Percentiles rank a stretch among this genome's conserved stretches.
phyloP scores from a whole-genome alignment of 108 stramenopile species.

The Conticribra guillardii region DNA sequence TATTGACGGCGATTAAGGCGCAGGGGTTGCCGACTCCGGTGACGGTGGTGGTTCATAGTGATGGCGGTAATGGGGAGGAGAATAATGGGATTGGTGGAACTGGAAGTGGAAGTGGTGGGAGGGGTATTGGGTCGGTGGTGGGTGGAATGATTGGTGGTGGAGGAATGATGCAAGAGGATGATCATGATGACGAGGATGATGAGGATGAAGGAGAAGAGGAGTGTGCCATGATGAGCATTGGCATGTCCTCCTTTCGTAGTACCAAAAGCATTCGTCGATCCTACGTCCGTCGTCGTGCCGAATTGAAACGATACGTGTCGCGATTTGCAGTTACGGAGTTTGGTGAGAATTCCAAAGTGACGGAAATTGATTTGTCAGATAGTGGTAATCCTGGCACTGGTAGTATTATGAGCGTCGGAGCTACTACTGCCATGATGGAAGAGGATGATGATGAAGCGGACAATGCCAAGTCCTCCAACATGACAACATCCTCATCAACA shows the following conservation, averaged over 20 bases:
- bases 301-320: constrained; percentile 72
- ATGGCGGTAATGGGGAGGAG: constrained; percentile 45
- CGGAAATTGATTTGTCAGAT: constrained; percentile 62
- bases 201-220: not conserved
- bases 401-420: no score
- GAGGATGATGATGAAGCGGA: constrained; percentile 7
- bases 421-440: no score
- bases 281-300: constrained; percentile 76
- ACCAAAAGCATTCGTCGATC: constrained; percentile 65
- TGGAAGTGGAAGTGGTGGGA: not conserved
- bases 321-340: constrained; percentile 82
- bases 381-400: constrained; percentile 7
- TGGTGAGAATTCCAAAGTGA: constrained; percentile 70
- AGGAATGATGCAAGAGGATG: constrained; percentile 43
- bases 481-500: no score
- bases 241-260: constrained; percentile 26
- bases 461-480: constrained; percentile 8
- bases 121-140: not conserved
- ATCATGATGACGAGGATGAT: constrained; percentile 18
- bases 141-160: constrained; percentile 5
- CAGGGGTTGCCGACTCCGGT: constrained; percentile 93
- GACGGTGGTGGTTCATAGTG: constrained; percentile 74
- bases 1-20: constrained; percentile 91
- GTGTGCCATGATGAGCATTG: not conserved
- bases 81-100: constrained; percentile 40